Conservation (phyloP, 768 basidiomycete genomes). For the Lentinula aciculospora region DNA sequence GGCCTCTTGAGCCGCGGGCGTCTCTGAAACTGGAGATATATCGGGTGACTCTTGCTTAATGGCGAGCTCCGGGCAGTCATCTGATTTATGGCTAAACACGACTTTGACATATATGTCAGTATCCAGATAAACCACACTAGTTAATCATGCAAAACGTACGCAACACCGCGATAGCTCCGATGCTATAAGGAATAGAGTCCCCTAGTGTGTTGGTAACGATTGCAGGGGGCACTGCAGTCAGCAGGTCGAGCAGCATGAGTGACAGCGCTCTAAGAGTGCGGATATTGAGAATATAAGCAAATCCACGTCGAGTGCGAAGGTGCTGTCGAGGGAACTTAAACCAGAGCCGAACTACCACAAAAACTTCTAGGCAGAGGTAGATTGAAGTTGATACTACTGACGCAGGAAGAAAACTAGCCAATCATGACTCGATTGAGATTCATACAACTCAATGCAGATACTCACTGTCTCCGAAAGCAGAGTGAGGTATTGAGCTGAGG, state of each 20-base stretch:
- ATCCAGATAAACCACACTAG: not conserved
- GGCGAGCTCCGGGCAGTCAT: not conserved
- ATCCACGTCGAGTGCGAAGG: constrained; percentile 11
- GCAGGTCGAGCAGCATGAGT: constrained; percentile 35
- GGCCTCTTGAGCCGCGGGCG: constrained; percentile 2
- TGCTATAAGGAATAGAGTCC: constrained; percentile 35
- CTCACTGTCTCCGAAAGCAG: constrained; percentile 26
- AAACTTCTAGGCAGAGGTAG: constrained; percentile 32
- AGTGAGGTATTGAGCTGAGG: constrained; percentile 17
- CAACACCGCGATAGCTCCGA: constrained; percentile 35
- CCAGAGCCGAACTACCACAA: constrained; percentile 27
- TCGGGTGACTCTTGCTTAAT: constrained; percentile 6
- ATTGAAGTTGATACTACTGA: constrained; percentile 28
- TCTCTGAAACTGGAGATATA: constrained; percentile 11
- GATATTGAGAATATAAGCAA: constrained; percentile 20
- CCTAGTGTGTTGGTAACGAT: constrained; percentile 27
- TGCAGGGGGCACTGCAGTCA: constrained; percentile 32
- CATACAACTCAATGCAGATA: not conserved
- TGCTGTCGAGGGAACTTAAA: constrained; percentile 17
- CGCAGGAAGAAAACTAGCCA: constrained; percentile 31
- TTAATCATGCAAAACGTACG: constrained; percentile 20
- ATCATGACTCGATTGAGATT: not conserved
- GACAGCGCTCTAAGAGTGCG: constrained; percentile 28
- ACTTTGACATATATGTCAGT: constrained; percentile 3
- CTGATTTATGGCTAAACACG: constrained; percentile 10